phyloP scores from a whole-genome alignment of 371 early-diverging fungal species.

The Mucor lusitanicus region DNA sequence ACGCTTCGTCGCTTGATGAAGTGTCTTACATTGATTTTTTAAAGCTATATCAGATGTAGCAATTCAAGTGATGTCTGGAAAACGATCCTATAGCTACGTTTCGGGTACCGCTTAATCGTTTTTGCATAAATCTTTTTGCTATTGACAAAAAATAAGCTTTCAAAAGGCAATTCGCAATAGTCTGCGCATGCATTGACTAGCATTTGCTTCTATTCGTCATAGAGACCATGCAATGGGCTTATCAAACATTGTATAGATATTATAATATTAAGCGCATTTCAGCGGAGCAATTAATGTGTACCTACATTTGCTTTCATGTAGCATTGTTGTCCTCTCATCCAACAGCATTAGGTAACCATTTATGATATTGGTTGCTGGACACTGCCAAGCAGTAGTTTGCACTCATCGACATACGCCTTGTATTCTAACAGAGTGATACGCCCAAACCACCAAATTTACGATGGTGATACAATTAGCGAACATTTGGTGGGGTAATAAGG shows the following conservation, averaged over 20 bases:
- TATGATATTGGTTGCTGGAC: neutral
- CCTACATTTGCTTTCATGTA: neutral
- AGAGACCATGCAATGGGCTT: too few species aligned
- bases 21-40: too few species aligned
- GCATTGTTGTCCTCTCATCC: neutral
- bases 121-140: neutral
- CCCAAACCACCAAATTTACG: too few species aligned
- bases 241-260: too few species aligned
- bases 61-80: neutral
- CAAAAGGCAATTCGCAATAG: neutral
- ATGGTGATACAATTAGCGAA: too few species aligned
- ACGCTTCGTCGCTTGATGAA: too few species aligned
- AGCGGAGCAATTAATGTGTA: neutral
- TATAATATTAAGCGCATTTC: neutral
- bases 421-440: too few species aligned
- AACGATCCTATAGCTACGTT: neutral
- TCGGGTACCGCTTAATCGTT: neutral
- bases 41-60: too few species aligned
- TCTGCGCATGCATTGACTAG: too few species aligned
- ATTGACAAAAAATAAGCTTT: neutral
- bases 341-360: neutral
- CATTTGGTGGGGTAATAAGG: neutral
- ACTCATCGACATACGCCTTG: too few species aligned
- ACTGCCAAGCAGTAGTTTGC: neutral
- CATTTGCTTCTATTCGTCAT: too few species aligned